Evolutionary conservation across 257 asterid genomes (phyloP).

Genomic region (Lithospermum erythrorhizon): DNA sequence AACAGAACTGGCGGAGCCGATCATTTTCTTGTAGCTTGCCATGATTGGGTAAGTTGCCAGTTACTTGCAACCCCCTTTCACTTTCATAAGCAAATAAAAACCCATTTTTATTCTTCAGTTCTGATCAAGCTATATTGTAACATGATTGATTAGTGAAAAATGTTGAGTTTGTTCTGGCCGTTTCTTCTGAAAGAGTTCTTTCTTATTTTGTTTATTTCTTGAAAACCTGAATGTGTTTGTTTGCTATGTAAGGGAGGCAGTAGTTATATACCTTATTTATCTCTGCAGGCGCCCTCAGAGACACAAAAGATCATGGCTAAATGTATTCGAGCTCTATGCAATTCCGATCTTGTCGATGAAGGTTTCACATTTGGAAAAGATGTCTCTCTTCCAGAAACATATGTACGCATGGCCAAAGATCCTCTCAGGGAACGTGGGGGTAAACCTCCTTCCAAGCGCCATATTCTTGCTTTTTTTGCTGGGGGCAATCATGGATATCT

Average conservation of each 20-base stretch:
- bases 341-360: constrained; percentile 47
- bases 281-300: constrained; percentile 65
- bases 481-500: constrained; percentile 92
- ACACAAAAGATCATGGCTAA: constrained; percentile 53
- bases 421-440: constrained; percentile 72
- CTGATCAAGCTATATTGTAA: no score
- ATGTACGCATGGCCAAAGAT: constrained; percentile 33
- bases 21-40: constrained; percentile 58
- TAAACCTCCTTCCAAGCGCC: constrained; percentile 51
- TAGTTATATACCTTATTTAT: not conserved
- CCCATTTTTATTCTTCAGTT: not conserved
- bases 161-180: no score
- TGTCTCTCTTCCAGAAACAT: constrained; percentile 75
- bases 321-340: constrained; percentile 77
- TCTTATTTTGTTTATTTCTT: not conserved
- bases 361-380: constrained; percentile 80
- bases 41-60: constrained; percentile 41
- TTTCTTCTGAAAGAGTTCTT: no score
- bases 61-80: not conserved
- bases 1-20: constrained; percentile 49
- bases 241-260: not conserved
- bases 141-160: no score
- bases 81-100: not conserved
- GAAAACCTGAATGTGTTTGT: not conserved
- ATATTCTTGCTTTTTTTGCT: constrained; percentile 78